Percentiles rank a stretch among this genome's conserved stretches.
phyloP scores from a whole-genome alignment of 768 basidiomycete genomes.

The Tricholoma matsutake region DNA sequence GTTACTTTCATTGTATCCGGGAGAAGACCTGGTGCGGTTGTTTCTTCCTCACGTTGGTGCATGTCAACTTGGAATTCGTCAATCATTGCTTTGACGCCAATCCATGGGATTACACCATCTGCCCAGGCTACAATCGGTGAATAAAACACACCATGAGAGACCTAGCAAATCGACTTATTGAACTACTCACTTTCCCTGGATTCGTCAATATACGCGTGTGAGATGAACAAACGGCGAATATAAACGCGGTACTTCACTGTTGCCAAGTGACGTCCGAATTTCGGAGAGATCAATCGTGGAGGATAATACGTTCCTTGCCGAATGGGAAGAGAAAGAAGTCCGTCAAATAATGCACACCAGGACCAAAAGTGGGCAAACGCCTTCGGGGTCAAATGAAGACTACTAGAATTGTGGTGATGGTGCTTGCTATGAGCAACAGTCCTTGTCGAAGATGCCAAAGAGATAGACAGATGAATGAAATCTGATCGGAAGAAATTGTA shows the following conservation, averaged over 20 bases:
- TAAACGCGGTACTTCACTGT: constrained; percentile 89
- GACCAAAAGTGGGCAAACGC: constrained; percentile 87
- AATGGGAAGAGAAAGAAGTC: constrained; percentile 74
- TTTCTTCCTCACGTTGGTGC: constrained; percentile 89
- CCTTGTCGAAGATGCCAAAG: constrained; percentile 65
- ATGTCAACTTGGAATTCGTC: constrained; percentile 84
- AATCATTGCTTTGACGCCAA: constrained; percentile 84
- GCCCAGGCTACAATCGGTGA: constrained; percentile 55
- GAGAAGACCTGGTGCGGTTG: constrained; percentile 51
- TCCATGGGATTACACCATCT: constrained; percentile 71
- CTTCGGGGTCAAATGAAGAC: constrained; percentile 82
- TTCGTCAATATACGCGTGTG: constrained; percentile 85
- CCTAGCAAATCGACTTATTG: not conserved
- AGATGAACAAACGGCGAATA: constrained; percentile 74
- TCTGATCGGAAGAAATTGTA: constrained; percentile 89
- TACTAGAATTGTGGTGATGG: constrained; percentile 45
- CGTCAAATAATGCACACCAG: constrained; percentile 88
- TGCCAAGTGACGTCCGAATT: constrained; percentile 84
- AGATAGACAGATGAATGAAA: constrained; percentile 89
- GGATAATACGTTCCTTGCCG: constrained; percentile 86
- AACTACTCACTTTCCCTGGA: constrained; percentile 52
- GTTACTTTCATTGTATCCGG: constrained; percentile 57
- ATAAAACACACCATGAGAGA: not conserved
- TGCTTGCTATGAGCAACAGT: constrained; percentile 10
- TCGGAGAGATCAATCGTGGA: constrained; percentile 68